Evolutionary conservation across 2,329 filamentous ascomycete species (phyloP), one percentile per base, ranked within the genome.

Genomic region (Penicillium sp.): DNA sequence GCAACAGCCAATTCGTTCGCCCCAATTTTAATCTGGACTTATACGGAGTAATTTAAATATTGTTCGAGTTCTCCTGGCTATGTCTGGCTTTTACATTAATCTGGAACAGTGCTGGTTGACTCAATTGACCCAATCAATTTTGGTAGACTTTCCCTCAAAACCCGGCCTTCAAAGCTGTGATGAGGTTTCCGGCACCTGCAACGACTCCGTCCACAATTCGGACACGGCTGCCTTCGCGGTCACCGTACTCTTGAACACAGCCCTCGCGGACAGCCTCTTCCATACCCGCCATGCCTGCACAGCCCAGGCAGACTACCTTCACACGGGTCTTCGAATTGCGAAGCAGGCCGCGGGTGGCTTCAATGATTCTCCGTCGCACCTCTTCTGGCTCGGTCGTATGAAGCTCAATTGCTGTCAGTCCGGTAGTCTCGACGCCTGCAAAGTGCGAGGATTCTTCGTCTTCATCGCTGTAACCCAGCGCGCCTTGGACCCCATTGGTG

Each of bases 231-330:
- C 83, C 88, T 43, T 79, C 78, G 10, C 80, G 74, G n/a, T 79
- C 71, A 1, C 88, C 88, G 52, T 88, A 79, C 46, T 83, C 79
- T 54, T 88, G 84, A 0, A 82, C 66, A 34, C 89, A 88, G 1
- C 88, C 88, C 41, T 83, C 80, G 32, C 87, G 81, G 38, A 97
- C 91, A 54, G 87, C 87, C 39, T 84, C 79, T 63, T 94, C 88
- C 74, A 97, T 81, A 0, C 92, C 92, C 1, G 88, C 87, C 92
- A 97, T 96, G 0, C 92, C 92, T 3, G 90, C 92, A 70, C 92
- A 97, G 0, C 92, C 92, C 77, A 97, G 82, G 66, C 90, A 88
- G 7, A 97, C 83, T 22, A 86, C 88, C 4, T 79, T 77, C 0
- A 92, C 82, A 3, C 79, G 76, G 0, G 80, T 53, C 6, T 61